These are phyloP conservation scores for Rickenella mellea DNA, from an alignment of 768 basidiomycete species.

Conservation along the genomic window DNA sequence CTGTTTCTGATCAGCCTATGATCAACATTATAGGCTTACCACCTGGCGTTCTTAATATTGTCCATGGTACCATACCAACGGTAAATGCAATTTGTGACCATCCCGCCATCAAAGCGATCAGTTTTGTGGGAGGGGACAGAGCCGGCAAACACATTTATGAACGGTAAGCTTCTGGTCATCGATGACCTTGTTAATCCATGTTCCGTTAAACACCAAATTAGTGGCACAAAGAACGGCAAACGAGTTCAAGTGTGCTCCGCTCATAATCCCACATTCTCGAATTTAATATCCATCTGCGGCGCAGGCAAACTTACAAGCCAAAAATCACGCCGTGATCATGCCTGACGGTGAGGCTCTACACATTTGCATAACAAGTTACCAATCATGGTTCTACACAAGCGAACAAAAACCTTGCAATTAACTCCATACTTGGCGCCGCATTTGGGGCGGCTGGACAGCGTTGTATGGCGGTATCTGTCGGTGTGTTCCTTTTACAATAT, in stretches of 20 bases:
- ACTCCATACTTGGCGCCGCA: slow-evolving; percentile 88
- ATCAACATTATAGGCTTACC: no score
- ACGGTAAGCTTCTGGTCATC: slow-evolving; percentile 8
- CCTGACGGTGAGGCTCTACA: slow-evolving; percentile 38
- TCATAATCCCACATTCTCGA: not conserved
- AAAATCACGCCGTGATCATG: slow-evolving; percentile 92
- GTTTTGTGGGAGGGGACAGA: slow-evolving; percentile 90
- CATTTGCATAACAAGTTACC: not conserved
- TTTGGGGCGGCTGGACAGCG: slow-evolving; percentile 97
- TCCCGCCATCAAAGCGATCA: slow-evolving; percentile 85
- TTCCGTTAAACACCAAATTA: not conserved
- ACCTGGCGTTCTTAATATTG: slow-evolving; percentile 83
- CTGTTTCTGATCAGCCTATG: no score
- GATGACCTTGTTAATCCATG: not conserved
- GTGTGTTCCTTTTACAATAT: not conserved
- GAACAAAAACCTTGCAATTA: slow-evolving; percentile 85
- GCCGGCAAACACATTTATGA: slow-evolving; percentile 94
- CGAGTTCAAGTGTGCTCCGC: slow-evolving; percentile 55
- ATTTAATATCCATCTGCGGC: not conserved
- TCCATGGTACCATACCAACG: slow-evolving; percentile 83
- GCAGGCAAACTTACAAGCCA: slow-evolving; percentile 84
- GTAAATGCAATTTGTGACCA: slow-evolving; percentile 94
- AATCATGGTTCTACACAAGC: slow-evolving; percentile 27
- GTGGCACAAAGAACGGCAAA: slow-evolving; percentile 81
- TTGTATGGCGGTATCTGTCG: slow-evolving; percentile 91